phyloP scores from a whole-genome alignment of 257 asterid genomes.

The Plantago ovata region DNA sequence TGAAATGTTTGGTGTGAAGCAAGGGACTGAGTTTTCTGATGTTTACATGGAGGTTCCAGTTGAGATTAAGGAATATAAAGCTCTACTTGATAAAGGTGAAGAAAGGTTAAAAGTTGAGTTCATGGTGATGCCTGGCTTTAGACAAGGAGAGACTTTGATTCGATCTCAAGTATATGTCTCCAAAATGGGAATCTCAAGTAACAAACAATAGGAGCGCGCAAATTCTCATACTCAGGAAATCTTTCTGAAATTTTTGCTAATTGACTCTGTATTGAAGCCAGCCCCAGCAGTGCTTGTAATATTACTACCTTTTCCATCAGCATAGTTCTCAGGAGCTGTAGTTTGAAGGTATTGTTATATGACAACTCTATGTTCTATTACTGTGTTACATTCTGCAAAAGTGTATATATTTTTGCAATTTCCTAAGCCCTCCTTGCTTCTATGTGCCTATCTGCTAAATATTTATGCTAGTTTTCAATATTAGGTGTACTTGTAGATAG shows the following conservation, averaged over 20 bases:
- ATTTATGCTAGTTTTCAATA: no score
- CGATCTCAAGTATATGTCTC: slow-evolving; percentile 71
- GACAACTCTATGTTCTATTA: slow-evolving; percentile 24
- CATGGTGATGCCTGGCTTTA: slow-evolving; percentile 81
- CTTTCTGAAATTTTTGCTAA: slow-evolving; percentile 13
- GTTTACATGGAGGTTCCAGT: slow-evolving; percentile 57
- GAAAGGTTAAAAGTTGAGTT: slow-evolving; percentile 62
- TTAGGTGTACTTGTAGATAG: background rate
- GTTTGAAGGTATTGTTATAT: slow-evolving; percentile 16
- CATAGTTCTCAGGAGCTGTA: slow-evolving; percentile 12
- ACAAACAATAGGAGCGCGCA: slow-evolving; percentile 22
- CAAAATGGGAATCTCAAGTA: slow-evolving; percentile 22
- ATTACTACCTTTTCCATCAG: background rate
- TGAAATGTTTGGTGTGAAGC: slow-evolving; percentile 49
- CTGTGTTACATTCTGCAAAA: slow-evolving; percentile 23
- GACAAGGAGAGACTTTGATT: slow-evolving; percentile 44
- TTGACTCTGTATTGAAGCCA: slow-evolving; percentile 18
- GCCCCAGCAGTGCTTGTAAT: slow-evolving; percentile 31
- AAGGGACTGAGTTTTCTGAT: slow-evolving; percentile 57
- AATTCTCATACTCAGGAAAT: slow-evolving; percentile 8
- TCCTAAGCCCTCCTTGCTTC: no score
- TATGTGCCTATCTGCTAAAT: no score
- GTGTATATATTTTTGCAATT: slow-evolving; percentile 19
- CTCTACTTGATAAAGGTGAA: slow-evolving; percentile 24
- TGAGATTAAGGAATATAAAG: slow-evolving; percentile 46